Percentiles rank a stretch among this genome's conserved stretches.
Evolutionary conservation across 345 rosid species (phyloP).

Genomic region (Hibiscus mutabilis): DNA sequence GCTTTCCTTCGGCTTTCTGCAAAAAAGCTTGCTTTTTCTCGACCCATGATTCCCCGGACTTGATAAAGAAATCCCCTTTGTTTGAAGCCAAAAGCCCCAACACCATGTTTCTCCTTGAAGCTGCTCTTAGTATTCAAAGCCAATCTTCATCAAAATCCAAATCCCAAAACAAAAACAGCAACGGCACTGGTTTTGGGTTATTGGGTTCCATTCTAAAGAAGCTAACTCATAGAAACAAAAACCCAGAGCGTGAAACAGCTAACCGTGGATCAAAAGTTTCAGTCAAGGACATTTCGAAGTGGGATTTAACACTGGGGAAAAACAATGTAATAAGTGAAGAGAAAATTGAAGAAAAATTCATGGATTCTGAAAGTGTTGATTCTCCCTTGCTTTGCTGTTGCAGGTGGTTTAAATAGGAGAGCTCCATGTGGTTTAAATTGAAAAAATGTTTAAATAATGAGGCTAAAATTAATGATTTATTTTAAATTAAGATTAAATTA

Average conservation of each 20-base stretch:
- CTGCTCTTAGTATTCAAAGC: neutral
- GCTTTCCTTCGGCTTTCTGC: no score
- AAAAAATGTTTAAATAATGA: no score
- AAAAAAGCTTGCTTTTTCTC: no score
- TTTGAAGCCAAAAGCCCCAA: no score
- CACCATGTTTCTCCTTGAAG: no score
- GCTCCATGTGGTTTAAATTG: no score
- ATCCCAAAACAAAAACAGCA: slow-evolving; percentile 29
- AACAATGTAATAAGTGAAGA: slow-evolving; percentile 16
- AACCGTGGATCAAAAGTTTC: slow-evolving; percentile 20
- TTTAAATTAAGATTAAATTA: no score
- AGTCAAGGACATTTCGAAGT: slow-evolving; percentile 42
- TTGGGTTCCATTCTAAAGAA: slow-evolving; percentile 63
- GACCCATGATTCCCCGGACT: no score
- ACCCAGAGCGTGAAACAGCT: slow-evolving; percentile 26
- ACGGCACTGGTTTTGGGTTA: slow-evolving; percentile 30
- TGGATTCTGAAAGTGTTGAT: slow-evolving; percentile 39
- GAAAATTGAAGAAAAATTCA: slow-evolving; percentile 43
- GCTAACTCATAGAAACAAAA: slow-evolving; percentile 32
- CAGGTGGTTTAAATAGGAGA: no score
- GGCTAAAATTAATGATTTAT: no score
- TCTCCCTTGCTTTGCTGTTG: no score
- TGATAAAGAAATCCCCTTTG: no score
- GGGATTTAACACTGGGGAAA: slow-evolving; percentile 43
- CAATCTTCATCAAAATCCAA: slow-evolving; percentile 30